Percentiles rank a stretch among this genome's conserved stretches.
Evolutionary conservation across 164 flowering plant genomes (phyloP).

Genomic region (Kingdonia uniflora): DNA sequence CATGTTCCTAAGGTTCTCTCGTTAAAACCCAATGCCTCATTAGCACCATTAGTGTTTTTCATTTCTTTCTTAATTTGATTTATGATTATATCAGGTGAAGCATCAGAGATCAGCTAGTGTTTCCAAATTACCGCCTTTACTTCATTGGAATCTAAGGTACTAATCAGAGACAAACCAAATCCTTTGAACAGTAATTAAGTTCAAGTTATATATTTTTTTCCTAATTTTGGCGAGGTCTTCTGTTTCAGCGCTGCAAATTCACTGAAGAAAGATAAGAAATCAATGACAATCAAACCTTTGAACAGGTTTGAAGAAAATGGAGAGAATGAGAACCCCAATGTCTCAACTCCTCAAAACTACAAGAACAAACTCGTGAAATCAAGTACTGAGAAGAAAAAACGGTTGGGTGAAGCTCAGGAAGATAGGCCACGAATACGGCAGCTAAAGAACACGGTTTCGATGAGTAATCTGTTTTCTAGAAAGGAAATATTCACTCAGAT

Average conservation of each 20-base stretch:
- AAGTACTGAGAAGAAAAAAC: too few relatives aligned
- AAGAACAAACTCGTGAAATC: slow-evolving; percentile 31
- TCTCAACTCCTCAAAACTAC: slow-evolving; percentile 17
- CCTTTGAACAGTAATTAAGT: too few relatives aligned
- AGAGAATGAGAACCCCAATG: slow-evolving; percentile 71
- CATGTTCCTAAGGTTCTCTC: slow-evolving; percentile 43
- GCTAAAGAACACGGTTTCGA: slow-evolving; percentile 58
- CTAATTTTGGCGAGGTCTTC: not conserved
- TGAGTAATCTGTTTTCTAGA: slow-evolving; percentile 62
- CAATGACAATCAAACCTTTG: slow-evolving; percentile 6
- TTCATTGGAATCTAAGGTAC: slow-evolving; percentile 45
- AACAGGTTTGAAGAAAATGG: slow-evolving; percentile 22
- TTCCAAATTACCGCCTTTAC: slow-evolving; percentile 28
- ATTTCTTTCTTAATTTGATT: not conserved
- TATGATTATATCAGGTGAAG: slow-evolving; percentile 8
- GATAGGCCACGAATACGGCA: slow-evolving; percentile 18
- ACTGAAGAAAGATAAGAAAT: slow-evolving; percentile 5
- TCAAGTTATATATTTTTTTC: too few relatives aligned
- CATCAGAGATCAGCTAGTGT: slow-evolving; percentile 20
- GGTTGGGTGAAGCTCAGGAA: slow-evolving; percentile 12
- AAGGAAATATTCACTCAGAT: slow-evolving; percentile 38
- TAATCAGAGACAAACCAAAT: not conserved
- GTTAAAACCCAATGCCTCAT: too few relatives aligned
- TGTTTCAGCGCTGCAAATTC: slow-evolving; percentile 32
- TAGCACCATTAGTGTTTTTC: too few relatives aligned